Percentiles rank a stretch among this genome's conserved stretches.
Evolutionary conservation across 129 eudicot species (phyloP).

Genomic region (carrot (Daucus carota)): DNA sequence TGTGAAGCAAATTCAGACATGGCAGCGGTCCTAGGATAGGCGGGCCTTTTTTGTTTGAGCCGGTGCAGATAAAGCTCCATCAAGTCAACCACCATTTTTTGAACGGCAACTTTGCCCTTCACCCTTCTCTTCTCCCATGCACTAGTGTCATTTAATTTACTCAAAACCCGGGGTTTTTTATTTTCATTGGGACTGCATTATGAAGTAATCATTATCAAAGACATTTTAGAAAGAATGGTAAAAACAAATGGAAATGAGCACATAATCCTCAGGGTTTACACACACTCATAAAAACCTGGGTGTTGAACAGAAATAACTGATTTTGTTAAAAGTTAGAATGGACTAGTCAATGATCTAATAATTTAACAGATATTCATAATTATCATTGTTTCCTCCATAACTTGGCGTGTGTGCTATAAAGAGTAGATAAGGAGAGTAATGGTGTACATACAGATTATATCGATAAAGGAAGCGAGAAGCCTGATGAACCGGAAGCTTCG

Average conservation of each 20-base stretch:
- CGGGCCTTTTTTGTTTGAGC: conserved; percentile 71
- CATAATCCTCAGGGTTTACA: neutral
- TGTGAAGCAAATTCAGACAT: conserved; percentile 69
- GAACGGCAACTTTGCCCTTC: conserved; percentile 96
- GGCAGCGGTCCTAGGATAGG: conserved; percentile 61
- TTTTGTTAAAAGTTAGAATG: neutral
- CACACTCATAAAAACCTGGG: neutral
- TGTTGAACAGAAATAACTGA: neutral
- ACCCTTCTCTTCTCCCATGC: conserved; percentile 89
- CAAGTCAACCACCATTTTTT: conserved; percentile 92
- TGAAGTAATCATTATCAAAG: neutral
- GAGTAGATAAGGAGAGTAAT: neutral
- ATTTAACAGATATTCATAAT: neutral
- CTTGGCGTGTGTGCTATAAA: neutral
- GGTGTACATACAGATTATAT: conserved; percentile 81
- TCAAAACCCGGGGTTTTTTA: conserved; percentile 63
- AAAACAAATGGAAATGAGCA: neutral
- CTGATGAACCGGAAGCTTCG: conserved; percentile 87
- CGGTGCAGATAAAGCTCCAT: conserved; percentile 93
- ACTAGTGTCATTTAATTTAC: conserved; percentile 81
- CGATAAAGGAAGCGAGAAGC: conserved; percentile 83
- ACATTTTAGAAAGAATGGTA: too few relatives aligned
- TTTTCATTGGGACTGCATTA: conserved; percentile 79
- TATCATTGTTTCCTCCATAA: neutral
- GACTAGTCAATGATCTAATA: neutral